Evolutionary conservation across 1,284 basidiomycete genomes (phyloP).

Genomic region (Melanopsichium pennsylvanicum): DNA sequence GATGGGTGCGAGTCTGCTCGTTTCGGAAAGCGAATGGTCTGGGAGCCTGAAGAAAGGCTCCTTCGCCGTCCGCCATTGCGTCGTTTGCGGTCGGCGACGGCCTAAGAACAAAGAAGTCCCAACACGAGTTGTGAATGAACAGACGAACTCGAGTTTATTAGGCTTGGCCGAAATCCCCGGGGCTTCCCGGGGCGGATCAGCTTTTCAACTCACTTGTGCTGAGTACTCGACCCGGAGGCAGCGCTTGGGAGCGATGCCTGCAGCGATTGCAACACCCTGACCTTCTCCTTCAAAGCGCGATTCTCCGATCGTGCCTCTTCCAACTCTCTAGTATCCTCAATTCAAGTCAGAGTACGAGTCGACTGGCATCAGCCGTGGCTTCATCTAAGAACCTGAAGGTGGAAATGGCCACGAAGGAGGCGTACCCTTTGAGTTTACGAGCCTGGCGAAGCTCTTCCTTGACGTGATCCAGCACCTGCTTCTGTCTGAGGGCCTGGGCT

Average conservation of each 20-base stretch:
- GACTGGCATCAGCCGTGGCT: no score
- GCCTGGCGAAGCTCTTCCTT: conserved; percentile 13
- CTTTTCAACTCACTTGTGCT: not conserved
- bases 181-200: no score
- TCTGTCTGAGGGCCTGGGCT: conserved; percentile 19
- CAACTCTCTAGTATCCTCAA: conserved; percentile 20
- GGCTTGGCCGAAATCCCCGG: no score
- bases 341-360: no score
- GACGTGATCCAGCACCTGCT: conserved; percentile 25
- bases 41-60: not conserved
- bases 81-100: no score
- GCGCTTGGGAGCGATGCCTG: no score
- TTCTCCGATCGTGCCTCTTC: conserved; percentile 15
- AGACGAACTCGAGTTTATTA: no score
- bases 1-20: not conserved
- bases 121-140: no score
- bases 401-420: not conserved
- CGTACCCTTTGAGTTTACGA: conserved; percentile 14
- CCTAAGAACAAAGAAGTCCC: no score
- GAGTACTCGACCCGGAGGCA: no score
- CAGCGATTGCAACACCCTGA: conserved; percentile 2
- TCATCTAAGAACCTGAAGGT: no score
- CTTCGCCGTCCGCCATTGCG: no score
- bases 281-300: conserved; percentile 9
- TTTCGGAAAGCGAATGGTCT: not conserved